A percentile compares a stretch with the other conserved stretches of the same genome.
phyloP scores from a whole-genome alignment of 495 filamentous ascomycete genomes.

The Penicillium malachiteum region DNA sequence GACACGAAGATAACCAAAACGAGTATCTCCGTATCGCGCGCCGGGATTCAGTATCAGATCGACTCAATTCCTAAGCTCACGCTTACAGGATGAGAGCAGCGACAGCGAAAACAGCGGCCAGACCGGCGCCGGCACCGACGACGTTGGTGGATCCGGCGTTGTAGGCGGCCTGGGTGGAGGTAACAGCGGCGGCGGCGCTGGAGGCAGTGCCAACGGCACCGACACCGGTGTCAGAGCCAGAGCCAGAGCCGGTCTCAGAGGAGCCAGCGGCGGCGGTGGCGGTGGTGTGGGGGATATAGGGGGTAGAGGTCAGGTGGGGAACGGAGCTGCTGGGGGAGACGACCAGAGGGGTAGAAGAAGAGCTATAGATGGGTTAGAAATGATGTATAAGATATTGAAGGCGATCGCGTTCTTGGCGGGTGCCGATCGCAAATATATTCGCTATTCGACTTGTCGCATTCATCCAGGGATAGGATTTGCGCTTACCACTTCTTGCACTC shows the following conservation, averaged over 20 bases:
- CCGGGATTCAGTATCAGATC: not conserved
- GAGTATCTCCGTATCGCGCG: not conserved
- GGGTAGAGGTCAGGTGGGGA: slow-evolving; percentile 31
- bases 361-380: slow-evolving; percentile 10
- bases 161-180: slow-evolving; percentile 49
- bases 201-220: slow-evolving; percentile 19
- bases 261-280: slow-evolving; percentile 28
- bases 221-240: slow-evolving; percentile 5
- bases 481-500: slow-evolving; percentile 65
- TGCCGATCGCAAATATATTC: not conserved
- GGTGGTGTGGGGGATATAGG: slow-evolving; percentile 48
- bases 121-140: slow-evolving; percentile 62
- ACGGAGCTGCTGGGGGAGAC: slow-evolving; percentile 18
- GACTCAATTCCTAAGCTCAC: slow-evolving; percentile 3
- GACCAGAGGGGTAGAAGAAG: slow-evolving; percentile 24
- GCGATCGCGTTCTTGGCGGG: not conserved
- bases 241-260: no score
- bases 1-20: not conserved
- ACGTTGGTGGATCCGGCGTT: slow-evolving; percentile 50
- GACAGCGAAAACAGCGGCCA: slow-evolving; percentile 72
- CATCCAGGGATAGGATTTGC: slow-evolving; percentile 7
- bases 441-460: not conserved
- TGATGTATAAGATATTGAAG: slow-evolving; percentile 9
- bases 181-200: slow-evolving; percentile 39
- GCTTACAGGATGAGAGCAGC: slow-evolving; percentile 72